Percentiles rank a stretch among this genome's conserved stretches.
Conservation (phyloP, 257 asterid species). For the Fraxinus anomala region DNA sequence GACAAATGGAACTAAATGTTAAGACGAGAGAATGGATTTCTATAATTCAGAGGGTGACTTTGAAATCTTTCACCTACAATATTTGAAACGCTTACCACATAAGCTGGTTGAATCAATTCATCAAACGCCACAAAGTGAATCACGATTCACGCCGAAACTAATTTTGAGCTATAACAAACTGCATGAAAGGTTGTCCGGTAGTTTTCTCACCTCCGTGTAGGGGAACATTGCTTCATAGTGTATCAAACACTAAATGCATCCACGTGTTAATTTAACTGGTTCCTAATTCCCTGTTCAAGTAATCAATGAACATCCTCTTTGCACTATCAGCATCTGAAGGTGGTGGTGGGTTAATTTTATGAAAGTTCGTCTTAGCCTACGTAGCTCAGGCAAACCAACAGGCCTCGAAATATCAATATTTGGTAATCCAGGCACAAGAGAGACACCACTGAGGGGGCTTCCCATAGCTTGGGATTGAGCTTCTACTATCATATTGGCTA, state of each 20-base stretch:
- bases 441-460: conserved; percentile 55
- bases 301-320: conserved; percentile 96
- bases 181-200: background rate
- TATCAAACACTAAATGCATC: background rate
- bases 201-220: background rate
- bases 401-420: conserved; percentile 60
- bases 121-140: background rate
- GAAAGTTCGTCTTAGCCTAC: conserved; percentile 80
- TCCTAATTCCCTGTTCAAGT: conserved; percentile 84
- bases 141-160: background rate
- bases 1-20: too few species aligned
- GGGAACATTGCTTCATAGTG: background rate
- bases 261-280: conserved; percentile 32
- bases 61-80: too few species aligned
- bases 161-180: background rate
- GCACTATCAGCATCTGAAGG: conserved; percentile 83
- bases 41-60: too few species aligned
- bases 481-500: conserved; percentile 66
- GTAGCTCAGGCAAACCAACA: conserved; percentile 83
- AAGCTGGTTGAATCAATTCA: background rate
- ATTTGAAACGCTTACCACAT: background rate
- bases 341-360: conserved; percentile 76
- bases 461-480: conserved; percentile 86
- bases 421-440: conserved; percentile 70
- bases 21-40: too few species aligned